These are phyloP conservation scores for Penicillium robsamsonii DNA, from an alignment of 495 filamentous ascomycete genomes.

Conservation along the genomic window DNA sequence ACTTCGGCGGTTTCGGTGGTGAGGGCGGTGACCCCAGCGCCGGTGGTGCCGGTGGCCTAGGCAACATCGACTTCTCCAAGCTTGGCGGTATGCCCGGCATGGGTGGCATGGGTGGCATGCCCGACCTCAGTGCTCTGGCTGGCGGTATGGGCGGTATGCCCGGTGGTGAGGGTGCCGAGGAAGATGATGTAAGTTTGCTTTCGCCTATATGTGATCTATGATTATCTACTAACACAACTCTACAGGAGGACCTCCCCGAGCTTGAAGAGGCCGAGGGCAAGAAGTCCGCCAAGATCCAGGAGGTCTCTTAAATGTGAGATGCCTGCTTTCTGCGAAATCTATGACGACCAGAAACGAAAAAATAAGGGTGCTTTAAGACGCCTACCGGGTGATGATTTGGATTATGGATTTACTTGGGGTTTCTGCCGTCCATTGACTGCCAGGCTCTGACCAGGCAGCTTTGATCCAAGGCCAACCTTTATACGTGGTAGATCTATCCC, in stretches of 20 bases:
- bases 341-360: conserved; percentile 34
- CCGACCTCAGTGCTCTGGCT: conserved; percentile 50
- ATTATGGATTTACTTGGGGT: conserved; percentile 22
- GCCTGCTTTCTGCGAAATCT: conserved; percentile 21
- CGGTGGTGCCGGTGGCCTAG: conserved; percentile 53
- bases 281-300: conserved; percentile 55
- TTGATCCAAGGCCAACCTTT: background rate
- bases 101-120: conserved; percentile 39
- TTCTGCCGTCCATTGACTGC: conserved; percentile 17
- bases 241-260: conserved; percentile 64
- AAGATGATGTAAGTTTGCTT: conserved; percentile 44
- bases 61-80: conserved; percentile 83
- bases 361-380: conserved; percentile 20
- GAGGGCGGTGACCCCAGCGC: conserved; percentile 37
- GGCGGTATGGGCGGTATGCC: conserved; percentile 6
- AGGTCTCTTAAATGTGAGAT: conserved; percentile 47
- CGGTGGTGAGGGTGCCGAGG: conserved; percentile 54
- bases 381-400: conserved; percentile 14
- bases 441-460: conserved; percentile 7
- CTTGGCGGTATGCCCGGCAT: conserved; percentile 60
- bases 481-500: conserved; percentile 2
- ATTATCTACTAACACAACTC: conserved; percentile 36
- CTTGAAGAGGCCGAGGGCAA: conserved; percentile 49
- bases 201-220: conserved; percentile 38
- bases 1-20: conserved; percentile 67